phyloP scores from a whole-genome alignment of 805 yeast species.

The Candida silvicultrix region DNA sequence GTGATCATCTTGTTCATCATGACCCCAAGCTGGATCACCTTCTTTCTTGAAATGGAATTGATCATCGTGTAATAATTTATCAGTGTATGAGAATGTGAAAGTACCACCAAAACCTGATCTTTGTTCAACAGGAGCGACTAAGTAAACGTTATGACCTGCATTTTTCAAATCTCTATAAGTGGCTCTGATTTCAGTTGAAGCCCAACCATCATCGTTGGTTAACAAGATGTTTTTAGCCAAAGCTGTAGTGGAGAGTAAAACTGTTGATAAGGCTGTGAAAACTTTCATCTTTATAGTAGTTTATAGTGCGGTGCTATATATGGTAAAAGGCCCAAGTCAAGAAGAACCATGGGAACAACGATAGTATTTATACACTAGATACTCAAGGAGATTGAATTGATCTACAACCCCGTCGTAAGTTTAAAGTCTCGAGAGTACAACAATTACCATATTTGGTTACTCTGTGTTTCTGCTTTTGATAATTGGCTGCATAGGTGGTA shows the following conservation, averaged over 20 bases:
- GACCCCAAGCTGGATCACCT: constrained; percentile 53
- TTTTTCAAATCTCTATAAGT: constrained; percentile 38
- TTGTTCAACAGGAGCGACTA: constrained; percentile 47
- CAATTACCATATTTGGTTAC: too few relatives aligned
- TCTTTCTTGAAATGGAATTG: constrained; percentile 39
- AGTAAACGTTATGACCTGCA: constrained; percentile 43
- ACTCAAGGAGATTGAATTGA: too few relatives aligned
- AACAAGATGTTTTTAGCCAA: constrained; percentile 37
- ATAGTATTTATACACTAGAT: too few relatives aligned
- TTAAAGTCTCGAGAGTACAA: too few relatives aligned
- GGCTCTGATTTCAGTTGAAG: constrained; percentile 50
- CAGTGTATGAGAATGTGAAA: constrained; percentile 34
- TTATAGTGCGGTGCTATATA: too few relatives aligned
- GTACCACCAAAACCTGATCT: constrained; percentile 53
- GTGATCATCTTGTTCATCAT: constrained; percentile 34
- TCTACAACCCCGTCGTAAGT: too few relatives aligned
- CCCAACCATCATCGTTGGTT: constrained; percentile 55
- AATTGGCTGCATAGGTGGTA: too few relatives aligned
- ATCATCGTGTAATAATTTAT: constrained; percentile 36
- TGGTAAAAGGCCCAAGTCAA: too few relatives aligned
- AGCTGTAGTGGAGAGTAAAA: constrained; percentile 1
- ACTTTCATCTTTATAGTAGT: constrained; percentile 12
- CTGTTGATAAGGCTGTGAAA: constrained; percentile 6
- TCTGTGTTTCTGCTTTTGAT: too few relatives aligned
- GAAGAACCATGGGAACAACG: too few relatives aligned